Conservation (phyloP, 768 basidiomycete genomes). For the Serendipita sp. region DNA sequence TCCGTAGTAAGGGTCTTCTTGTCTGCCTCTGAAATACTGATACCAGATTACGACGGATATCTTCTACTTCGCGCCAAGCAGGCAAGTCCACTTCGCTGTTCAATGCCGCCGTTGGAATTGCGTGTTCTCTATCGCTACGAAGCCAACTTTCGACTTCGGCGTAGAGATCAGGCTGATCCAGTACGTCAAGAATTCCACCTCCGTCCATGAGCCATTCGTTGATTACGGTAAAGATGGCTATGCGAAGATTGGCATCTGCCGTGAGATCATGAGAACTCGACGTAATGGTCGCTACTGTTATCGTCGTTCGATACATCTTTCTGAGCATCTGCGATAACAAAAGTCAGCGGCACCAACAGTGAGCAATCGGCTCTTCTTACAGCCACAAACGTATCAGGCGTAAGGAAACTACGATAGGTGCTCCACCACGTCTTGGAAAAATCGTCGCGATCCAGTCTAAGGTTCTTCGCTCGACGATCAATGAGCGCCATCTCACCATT, state of each 20-base stretch:
- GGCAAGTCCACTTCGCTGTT: neutral
- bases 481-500: slow-evolving; percentile 71
- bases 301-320: slow-evolving; percentile 41
- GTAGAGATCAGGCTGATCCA: slow-evolving; percentile 56
- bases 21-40: slow-evolving; percentile 32
- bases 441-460: slow-evolving; percentile 56
- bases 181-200: slow-evolving; percentile 61
- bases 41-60: slow-evolving; percentile 29
- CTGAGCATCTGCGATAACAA: slow-evolving; percentile 42
- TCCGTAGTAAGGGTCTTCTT: neutral
- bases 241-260: slow-evolving; percentile 8
- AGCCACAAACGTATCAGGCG: slow-evolving; percentile 73
- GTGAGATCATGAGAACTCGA: slow-evolving; percentile 8
- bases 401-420: slow-evolving; percentile 66
- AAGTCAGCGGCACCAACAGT: neutral
- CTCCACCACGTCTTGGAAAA: slow-evolving; percentile 74
- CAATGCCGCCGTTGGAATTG: slow-evolving; percentile 34
- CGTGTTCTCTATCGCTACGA: slow-evolving; percentile 22
- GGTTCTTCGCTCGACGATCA: slow-evolving; percentile 56
- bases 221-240: slow-evolving; percentile 20
- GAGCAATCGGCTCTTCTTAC: slow-evolving; percentile 25
- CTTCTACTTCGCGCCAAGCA: slow-evolving; percentile 20
- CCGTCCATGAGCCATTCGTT: slow-evolving; percentile 60
- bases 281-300: neutral
- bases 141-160: slow-evolving; percentile 46